A percentile compares a stretch with the other conserved stretches of the same genome.
These are phyloP conservation scores for Lyophyllum shimeji DNA, from an alignment of 768 basidiomycete species.

Conservation along the genomic window DNA sequence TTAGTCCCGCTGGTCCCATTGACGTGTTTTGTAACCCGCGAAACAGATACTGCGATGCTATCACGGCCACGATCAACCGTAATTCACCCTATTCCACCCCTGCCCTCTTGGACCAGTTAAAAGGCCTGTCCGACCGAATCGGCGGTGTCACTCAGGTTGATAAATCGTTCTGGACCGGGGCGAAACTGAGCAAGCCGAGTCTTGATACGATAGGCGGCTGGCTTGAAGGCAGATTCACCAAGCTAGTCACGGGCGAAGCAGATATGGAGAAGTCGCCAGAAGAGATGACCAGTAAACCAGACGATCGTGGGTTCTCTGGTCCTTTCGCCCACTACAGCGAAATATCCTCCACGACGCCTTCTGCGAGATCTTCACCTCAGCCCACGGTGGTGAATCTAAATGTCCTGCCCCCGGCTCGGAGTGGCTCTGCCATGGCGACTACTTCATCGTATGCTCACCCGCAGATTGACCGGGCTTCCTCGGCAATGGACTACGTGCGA, in stretches of 20 bases:
- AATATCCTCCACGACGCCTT: conserved; percentile 79
- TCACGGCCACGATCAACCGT: conserved; percentile 63
- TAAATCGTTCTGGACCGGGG: conserved; percentile 84
- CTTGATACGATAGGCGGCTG: conserved; percentile 90
- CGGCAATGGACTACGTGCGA: conserved; percentile 74
- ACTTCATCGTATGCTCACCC: conserved; percentile 43
- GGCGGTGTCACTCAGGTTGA: conserved; percentile 70
- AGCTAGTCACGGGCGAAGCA: conserved; percentile 93
- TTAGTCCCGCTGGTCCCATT: conserved; percentile 4
- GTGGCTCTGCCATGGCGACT: conserved; percentile 71
- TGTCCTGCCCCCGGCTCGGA: conserved; percentile 51
- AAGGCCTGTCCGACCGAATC: conserved; percentile 77
- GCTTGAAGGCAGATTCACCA: conserved; percentile 90
- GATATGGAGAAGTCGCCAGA: conserved; percentile 46
- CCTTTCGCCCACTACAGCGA: conserved; percentile 93
- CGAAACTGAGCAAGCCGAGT: conserved; percentile 88
- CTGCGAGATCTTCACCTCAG: conserved; percentile 76
- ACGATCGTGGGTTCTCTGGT: conserved; percentile 54
- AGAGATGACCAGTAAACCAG: conserved; percentile 33
- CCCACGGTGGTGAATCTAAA: conserved; percentile 46
- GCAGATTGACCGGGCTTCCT: conserved; percentile 70
- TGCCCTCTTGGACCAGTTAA: conserved; percentile 70
- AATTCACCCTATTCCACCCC: conserved; percentile 67
- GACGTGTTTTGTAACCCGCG: conserved; percentile 1
- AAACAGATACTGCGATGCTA: conserved; percentile 89